These are phyloP conservation scores for Penicillium maclennaniae DNA, from an alignment of 495 filamentous ascomycete genomes.

Conservation along the genomic window DNA sequence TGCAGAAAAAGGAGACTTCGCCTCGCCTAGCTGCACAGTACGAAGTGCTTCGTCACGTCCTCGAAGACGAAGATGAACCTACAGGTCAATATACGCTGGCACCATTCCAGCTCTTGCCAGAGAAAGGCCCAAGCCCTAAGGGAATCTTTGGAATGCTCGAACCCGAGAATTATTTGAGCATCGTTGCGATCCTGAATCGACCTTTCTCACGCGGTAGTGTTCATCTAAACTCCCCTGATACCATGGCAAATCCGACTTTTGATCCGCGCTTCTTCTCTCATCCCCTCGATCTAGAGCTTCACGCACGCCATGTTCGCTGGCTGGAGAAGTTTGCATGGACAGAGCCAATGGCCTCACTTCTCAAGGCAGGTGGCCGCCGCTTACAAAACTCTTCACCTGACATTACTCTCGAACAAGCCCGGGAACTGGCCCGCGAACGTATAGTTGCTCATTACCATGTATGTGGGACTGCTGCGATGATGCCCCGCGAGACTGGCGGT, in stretches of 20 bases:
- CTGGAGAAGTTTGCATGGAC: slow-evolving; percentile 27
- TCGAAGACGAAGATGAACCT: slow-evolving; percentile 12
- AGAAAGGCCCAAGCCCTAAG: slow-evolving; percentile 2
- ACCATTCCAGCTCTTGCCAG: slow-evolving; percentile 14
- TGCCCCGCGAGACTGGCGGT: slow-evolving; percentile 47
- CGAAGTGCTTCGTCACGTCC: slow-evolving; percentile 4
- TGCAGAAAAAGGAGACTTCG: not conserved
- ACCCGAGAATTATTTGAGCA: slow-evolving; percentile 44
- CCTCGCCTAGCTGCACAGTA: slow-evolving; percentile 1
- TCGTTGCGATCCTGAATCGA: slow-evolving; percentile 10
- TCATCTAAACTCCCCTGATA: slow-evolving; percentile 16
- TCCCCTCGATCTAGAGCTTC: slow-evolving; percentile 28
- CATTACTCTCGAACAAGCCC: slow-evolving; percentile 8
- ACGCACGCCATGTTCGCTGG: slow-evolving; percentile 21
- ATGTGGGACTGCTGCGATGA: slow-evolving; percentile 45
- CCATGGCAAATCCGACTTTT: slow-evolving; percentile 7
- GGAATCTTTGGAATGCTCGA: slow-evolving; percentile 10
- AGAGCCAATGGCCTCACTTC: slow-evolving; percentile 31
- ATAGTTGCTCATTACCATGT: slow-evolving; percentile 33
- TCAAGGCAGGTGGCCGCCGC: slow-evolving; percentile 6
- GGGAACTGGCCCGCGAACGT: slow-evolving; percentile 9
- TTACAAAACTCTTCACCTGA: slow-evolving; percentile 6
- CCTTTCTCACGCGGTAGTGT: slow-evolving; percentile 25
- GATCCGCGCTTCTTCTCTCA: slow-evolving; percentile 24
- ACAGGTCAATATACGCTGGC: slow-evolving; percentile 18